Evolutionary conservation across 2,329 filamentous ascomycete species (phyloP).

Genomic region (Coleophoma eucalyptorum): DNA sequence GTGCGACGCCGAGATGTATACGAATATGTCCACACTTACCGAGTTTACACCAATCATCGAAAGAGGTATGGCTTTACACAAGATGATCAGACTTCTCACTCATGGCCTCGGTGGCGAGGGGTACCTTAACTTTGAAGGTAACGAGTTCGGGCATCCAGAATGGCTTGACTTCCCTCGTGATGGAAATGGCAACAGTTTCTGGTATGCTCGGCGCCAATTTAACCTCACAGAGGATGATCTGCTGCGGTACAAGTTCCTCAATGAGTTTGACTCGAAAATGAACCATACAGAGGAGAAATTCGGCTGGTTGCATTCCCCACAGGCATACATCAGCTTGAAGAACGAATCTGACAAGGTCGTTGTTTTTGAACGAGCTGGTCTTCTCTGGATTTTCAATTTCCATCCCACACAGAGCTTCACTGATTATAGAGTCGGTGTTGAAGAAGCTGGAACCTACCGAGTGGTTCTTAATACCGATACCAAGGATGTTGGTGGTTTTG

Average conservation of each 20-base stretch:
- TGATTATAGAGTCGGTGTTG: constrained; percentile 89
- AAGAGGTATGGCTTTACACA: constrained; percentile 88
- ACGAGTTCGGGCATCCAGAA: constrained; percentile 97
- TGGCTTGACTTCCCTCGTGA: constrained; percentile 98
- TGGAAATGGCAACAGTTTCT: constrained; percentile 90
- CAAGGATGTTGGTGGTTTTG: constrained; percentile 73
- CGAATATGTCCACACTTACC: constrained; percentile 86
- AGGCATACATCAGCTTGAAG: constrained; percentile 93
- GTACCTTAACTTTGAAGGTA: constrained; percentile 97
- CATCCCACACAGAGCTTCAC: constrained; percentile 79
- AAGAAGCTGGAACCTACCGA: constrained; percentile 78
- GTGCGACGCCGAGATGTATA: constrained; percentile 95
- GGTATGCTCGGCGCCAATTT: constrained; percentile 89
- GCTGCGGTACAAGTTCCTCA: constrained; percentile 85
- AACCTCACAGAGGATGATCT: constrained; percentile 85
- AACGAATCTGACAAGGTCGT: constrained; percentile 92
- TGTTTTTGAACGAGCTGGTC: constrained; percentile 87
- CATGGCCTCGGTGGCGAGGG: constrained; percentile 91
- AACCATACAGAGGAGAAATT: constrained; percentile 83
- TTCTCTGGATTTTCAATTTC: constrained; percentile 97
- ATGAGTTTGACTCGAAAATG: constrained; percentile 92
- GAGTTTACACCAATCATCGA: constrained; percentile 86
- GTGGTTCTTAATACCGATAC: constrained; percentile 82
- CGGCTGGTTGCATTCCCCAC: constrained; percentile 81
- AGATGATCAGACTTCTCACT: constrained; percentile 94